Base-by-base conservation (phyloP, 1,139 yeast genomes). In the Blastobotrys petasosporus region DNA sequence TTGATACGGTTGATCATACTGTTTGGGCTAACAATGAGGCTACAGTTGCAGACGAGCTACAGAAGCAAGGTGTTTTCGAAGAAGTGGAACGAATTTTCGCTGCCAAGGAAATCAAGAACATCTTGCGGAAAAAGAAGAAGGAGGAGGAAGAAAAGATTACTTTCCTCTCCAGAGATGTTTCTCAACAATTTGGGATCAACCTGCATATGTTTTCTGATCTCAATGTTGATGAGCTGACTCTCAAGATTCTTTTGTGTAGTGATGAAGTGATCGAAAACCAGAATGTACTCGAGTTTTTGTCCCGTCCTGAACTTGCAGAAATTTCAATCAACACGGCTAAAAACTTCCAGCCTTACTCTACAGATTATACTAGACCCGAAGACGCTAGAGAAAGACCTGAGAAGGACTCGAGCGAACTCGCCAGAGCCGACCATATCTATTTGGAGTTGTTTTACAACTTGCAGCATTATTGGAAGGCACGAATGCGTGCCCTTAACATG, bases 101-200 rank as follows among this genome's bases (percentile, higher is more conserved):
- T 1, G 85, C 85, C 12, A 77, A 76, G 50, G 76, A 77, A 44
- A 67, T 75, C 12, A 78, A 62, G 67, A 69, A 53, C 42, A 59
- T 54, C 41, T 60, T 52, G 57, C 66, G 61, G 49, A 58, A 62
- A 60, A 54, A 56, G 17, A 62, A 68, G 39, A 60, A 65, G 32
- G 62, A 63, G 11, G 65, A 63, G 34, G 65, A 62, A 17, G 69
- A 75, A 44, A 77, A 80, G 56, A 62, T 83, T 1, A 69, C 85
- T 0, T 80, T 82, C 51, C 71, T 92, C 49, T 77, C 94, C 1
- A 69, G 95, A 49, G 96, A 90, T 57, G 66, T 88, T 51, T 85
- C 94, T 1, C 92, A 83, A 61, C 95, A 86, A 57, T 87, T 92
- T 69, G 97, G 95, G 37, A 92, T 92, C 60, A 88, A 90, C 58